Percentiles rank a stretch among this genome's conserved stretches.
Conservation (phyloP, 2,329 filamentous ascomycete species). For the Magnaporthiopsis incrustans region DNA sequence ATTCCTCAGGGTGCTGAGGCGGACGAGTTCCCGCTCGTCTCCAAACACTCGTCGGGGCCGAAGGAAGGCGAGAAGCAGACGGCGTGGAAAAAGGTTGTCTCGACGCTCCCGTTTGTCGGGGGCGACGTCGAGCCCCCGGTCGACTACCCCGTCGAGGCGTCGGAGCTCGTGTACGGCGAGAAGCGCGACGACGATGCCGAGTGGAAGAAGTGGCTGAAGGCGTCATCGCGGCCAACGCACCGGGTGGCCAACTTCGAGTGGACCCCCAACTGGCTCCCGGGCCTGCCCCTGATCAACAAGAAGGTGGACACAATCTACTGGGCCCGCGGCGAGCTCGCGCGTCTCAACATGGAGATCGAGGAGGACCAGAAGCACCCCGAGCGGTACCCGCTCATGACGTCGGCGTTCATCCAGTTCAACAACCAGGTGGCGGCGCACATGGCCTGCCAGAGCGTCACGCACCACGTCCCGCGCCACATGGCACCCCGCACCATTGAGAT, state of each 20-base stretch:
- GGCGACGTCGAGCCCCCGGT: conserved; percentile 30
- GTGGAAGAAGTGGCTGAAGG: conserved; percentile 78
- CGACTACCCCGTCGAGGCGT: conserved; percentile 53
- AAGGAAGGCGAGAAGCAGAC: conserved; percentile 34
- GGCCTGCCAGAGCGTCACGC: conserved; percentile 87
- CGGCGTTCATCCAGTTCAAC: conserved; percentile 97
- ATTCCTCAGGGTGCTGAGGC: conserved; percentile 48
- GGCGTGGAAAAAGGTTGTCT: conserved; percentile 42
- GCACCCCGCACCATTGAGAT: conserved; percentile 87
- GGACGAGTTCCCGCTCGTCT: conserved; percentile 31
- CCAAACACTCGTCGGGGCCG: conserved; percentile 1
- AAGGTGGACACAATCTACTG: conserved; percentile 95
- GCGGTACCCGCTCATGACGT: conserved; percentile 85
- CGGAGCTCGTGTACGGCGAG: conserved; percentile 50
- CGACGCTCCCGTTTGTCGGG: conserved; percentile 40
- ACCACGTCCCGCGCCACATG: conserved; percentile 92
- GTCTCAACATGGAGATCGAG: conserved; percentile 87
- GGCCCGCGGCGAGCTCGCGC: conserved; percentile 77
- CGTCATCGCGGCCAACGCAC: conserved; percentile 79
- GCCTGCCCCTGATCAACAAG: conserved; percentile 69
- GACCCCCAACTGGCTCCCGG: conserved; percentile 61
- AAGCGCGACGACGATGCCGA: conserved; percentile 55
- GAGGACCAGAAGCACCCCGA: conserved; percentile 80
- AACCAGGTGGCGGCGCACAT: conserved; percentile 96
- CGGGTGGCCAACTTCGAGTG: conserved; percentile 55